phyloP scores from a whole-genome alignment of 164 flowering plant genomes.

The Aristolochia californica region DNA sequence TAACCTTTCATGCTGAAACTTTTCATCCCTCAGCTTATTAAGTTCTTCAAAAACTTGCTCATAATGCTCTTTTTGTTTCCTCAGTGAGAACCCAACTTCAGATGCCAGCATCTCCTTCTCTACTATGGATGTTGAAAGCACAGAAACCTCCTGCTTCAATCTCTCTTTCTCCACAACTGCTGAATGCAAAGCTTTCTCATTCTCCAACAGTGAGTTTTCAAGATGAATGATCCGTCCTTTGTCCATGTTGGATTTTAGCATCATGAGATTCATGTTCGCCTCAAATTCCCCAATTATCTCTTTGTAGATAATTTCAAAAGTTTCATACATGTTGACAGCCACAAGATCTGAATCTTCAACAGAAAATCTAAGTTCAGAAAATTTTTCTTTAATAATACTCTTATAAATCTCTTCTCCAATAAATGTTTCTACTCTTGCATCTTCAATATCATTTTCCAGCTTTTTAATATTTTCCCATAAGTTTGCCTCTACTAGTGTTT shows the following conservation, averaged over 20 bases:
- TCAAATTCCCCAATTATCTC: conserved; percentile 37
- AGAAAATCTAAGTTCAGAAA: conserved; percentile 10
- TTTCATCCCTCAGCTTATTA: conserved; percentile 20
- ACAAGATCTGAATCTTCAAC: conserved; percentile 36
- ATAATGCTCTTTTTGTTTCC: conserved; percentile 28
- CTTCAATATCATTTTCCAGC: conserved; percentile 34
- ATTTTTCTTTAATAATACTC: conserved; percentile 34
- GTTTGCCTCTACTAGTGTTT: conserved; percentile 32
- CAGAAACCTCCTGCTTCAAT: conserved; percentile 27
- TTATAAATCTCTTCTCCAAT: conserved; percentile 39
- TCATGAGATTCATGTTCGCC: conserved; percentile 16
- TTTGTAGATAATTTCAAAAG: conserved; percentile 25
- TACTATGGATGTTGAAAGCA: conserved; percentile 17
- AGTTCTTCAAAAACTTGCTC: conserved; percentile 38
- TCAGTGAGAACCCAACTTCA: conserved; percentile 26
- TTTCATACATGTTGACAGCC: conserved; percentile 28
- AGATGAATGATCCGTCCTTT: conserved; percentile 19
- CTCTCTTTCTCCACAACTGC: conserved; percentile 32
- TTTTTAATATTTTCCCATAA: conserved; percentile 23
- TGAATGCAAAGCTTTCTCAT: conserved; percentile 18
- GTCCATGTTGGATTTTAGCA: conserved; percentile 21
- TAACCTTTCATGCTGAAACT: conserved; percentile 18
- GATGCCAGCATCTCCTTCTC: conserved; percentile 40
- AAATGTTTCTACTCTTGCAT: conserved; percentile 29
- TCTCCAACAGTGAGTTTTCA: conserved; percentile 27